Conservation (phyloP, 2,329 filamentous ascomycete genomes). For the Pseudogymnoascus pannorum region DNA sequence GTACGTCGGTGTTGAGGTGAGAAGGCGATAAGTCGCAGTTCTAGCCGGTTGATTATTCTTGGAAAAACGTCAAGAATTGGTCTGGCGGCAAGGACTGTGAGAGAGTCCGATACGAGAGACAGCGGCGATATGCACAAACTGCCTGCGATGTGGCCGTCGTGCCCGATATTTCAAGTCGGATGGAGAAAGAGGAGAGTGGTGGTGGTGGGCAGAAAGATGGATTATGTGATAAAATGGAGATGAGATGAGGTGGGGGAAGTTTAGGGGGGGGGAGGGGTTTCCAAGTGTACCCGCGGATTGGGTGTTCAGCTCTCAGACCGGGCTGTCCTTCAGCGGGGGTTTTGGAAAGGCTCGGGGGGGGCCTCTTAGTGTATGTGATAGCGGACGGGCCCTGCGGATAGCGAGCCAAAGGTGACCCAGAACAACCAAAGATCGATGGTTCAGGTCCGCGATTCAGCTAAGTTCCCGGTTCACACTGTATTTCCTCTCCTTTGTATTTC, state of each 20-base stretch:
- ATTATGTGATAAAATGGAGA: not conserved
- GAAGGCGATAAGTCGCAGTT: not conserved
- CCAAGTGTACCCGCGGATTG: constrained; percentile 16
- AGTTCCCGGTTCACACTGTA: not conserved
- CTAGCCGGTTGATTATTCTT: not conserved
- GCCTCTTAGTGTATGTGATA: not conserved
- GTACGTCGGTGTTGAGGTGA: not conserved
- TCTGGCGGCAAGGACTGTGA: not conserved
- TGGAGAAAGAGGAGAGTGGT: not conserved
- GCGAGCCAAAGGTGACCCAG: not conserved
- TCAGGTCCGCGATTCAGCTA: not conserved
- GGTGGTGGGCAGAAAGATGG: not conserved
- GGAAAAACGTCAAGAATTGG: not conserved
- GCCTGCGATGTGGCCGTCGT: not conserved
- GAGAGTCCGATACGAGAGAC: not conserved
- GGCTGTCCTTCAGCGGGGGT: not conserved
- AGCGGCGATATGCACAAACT: not conserved
- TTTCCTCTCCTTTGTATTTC: not conserved
- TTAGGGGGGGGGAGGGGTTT: constrained; percentile 27
- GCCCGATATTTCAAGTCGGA: not conserved
- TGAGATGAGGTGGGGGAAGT: constrained; percentile 23
- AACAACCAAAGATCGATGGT: not conserved
- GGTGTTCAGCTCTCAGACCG: not conserved
- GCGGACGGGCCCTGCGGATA: not conserved
- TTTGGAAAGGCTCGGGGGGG: not conserved